phyloP scores from a whole-genome alignment of 1,284 basidiomycete genomes.

The Puccinia novopanici region DNA sequence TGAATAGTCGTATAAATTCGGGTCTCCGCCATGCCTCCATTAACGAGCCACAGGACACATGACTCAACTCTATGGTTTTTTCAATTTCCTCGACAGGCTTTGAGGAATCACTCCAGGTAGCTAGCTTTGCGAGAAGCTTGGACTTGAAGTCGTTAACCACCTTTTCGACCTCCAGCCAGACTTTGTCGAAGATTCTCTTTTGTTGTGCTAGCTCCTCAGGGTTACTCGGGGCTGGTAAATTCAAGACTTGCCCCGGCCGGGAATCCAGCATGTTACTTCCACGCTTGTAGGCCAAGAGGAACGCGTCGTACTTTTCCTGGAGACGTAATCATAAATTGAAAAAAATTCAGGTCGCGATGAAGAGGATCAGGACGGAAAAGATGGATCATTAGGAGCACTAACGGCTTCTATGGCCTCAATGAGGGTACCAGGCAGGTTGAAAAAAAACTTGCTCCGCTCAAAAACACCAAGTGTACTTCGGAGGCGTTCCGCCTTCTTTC shows the following conservation, averaged over 20 bases:
- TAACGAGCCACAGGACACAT: neutral
- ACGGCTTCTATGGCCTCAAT: conserved; percentile 85
- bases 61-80: conserved; percentile 83
- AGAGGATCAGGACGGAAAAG: neutral
- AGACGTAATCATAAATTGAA: conserved; percentile 5
- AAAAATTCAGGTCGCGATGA: conserved; percentile 57
- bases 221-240: conserved; percentile 63
- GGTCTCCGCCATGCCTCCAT: conserved; percentile 60
- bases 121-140: conserved; percentile 73
- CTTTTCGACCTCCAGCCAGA: conserved; percentile 92
- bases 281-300: conserved; percentile 94
- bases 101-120: conserved; percentile 68
- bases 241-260: conserved; percentile 76
- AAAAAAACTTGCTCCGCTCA: conserved; percentile 95
- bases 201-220: conserved; percentile 71
- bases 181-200: conserved; percentile 88
- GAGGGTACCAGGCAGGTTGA: conserved; percentile 92
- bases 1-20: neutral
- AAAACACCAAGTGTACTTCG: conserved; percentile 91
- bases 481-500: conserved; percentile 88
- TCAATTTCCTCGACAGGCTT: conserved; percentile 86
- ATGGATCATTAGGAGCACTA: conserved; percentile 57
- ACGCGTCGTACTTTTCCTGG: conserved; percentile 90
- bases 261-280: conserved; percentile 87
- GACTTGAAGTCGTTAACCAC: conserved; percentile 89